Conservation (phyloP, 225 moss, liverwort and hornwort species). For the Pleurozium schreberi region DNA sequence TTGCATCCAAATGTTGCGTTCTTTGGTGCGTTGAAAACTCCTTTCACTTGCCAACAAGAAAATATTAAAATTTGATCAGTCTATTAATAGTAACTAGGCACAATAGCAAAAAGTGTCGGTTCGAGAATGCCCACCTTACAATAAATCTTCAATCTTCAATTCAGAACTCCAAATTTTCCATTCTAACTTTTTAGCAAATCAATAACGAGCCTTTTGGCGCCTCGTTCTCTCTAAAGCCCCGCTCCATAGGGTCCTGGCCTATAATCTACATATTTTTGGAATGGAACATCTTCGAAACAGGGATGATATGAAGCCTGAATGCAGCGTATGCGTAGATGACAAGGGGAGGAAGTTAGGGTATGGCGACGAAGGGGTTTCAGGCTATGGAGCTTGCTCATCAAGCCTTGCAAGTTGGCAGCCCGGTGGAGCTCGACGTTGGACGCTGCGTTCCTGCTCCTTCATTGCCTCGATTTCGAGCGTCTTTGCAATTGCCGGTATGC, state of each 20-base stretch:
- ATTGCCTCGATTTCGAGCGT: neutral
- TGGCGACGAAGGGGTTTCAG: slow-evolving; percentile 15
- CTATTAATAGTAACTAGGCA: neutral
- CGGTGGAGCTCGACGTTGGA: neutral
- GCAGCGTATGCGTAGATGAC: neutral
- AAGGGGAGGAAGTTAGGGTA: slow-evolving; percentile 11
- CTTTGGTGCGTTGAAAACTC: neutral
- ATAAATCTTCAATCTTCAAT: too few species aligned
- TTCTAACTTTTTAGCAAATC: neutral
- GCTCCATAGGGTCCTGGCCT: neutral
- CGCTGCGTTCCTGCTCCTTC: neutral
- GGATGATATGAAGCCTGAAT: neutral
- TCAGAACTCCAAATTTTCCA: neutral
- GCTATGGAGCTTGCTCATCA: neutral
- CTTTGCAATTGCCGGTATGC: neutral
- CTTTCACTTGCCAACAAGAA: neutral
- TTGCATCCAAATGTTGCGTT: neutral
- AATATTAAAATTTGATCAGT: neutral
- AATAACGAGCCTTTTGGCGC: neutral
- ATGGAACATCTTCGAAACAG: neutral
- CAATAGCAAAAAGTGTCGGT: neutral
- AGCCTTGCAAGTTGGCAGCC: neutral
- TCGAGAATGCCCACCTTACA: neutral
- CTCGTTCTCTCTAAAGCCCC: neutral
- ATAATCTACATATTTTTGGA: neutral